These are phyloP conservation scores for Cynara cardunculus DNA, from an alignment of 129 eudicot species.

Conservation along the genomic window DNA sequence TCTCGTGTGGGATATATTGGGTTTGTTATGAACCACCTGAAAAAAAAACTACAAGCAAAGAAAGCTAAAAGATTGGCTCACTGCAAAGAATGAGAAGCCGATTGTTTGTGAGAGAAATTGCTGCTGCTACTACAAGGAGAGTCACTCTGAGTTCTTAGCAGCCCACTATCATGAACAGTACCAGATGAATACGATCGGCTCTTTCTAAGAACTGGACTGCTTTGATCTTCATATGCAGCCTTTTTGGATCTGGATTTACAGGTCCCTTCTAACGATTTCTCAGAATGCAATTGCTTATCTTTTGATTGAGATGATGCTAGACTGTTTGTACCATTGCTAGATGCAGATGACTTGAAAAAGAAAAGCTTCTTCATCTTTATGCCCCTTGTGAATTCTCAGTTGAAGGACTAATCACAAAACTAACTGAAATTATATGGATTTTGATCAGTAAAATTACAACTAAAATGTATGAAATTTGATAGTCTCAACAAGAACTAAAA, in stretches of 20 bases:
- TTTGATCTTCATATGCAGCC: constrained; percentile 40
- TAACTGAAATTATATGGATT: constrained; percentile 12
- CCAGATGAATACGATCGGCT: constrained; percentile 91
- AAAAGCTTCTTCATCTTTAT: constrained; percentile 78
- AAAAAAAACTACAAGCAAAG: neutral
- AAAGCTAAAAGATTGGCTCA: constrained; percentile 24
- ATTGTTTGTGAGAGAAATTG: constrained; percentile 44
- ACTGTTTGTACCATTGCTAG: constrained; percentile 36
- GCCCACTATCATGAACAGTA: constrained; percentile 40
- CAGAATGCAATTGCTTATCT: constrained; percentile 45
- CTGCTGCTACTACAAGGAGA: constrained; percentile 69
- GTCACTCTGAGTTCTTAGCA: constrained; percentile 44
- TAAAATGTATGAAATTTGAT: too few relatives aligned
- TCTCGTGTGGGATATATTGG: neutral
- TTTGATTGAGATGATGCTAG: constrained; percentile 38
- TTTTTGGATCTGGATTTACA: constrained; percentile 41
- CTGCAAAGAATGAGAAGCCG: constrained; percentile 55
- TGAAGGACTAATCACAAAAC: constrained; percentile 8
- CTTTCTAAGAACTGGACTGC: constrained; percentile 58
- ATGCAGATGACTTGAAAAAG: constrained; percentile 70
- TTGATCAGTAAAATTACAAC: constrained; percentile 1
- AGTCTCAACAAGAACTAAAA: too few relatives aligned
- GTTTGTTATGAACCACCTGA: neutral
- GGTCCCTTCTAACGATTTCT: constrained; percentile 38
- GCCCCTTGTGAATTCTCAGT: constrained; percentile 8